These are phyloP conservation scores for Vararia minispora DNA, from an alignment of 768 basidiomycete species.

Conservation along the genomic window DNA sequence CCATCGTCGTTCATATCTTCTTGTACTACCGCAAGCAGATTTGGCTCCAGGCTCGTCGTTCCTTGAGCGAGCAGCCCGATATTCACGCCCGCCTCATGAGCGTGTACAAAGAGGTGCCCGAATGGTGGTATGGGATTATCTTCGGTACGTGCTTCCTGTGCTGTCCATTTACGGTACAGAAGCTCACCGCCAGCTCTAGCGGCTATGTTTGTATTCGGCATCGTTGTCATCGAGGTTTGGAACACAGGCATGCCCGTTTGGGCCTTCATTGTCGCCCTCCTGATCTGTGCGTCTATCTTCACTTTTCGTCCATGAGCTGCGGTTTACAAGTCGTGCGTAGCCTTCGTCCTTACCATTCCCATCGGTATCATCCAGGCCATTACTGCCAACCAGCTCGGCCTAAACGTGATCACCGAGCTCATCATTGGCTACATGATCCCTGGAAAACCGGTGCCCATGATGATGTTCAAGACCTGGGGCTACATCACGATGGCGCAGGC, in stretches of 20 bases:
- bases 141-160: conserved; percentile 26
- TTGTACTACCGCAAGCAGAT: conserved; percentile 76
- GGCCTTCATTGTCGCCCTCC: conserved; percentile 59
- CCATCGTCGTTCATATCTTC: conserved; percentile 59
- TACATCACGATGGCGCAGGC: conserved; percentile 65
- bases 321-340: not conserved
- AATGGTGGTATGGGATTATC: conserved; percentile 75
- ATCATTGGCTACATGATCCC: conserved; percentile 74
- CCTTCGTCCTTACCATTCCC: conserved; percentile 37
- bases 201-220: conserved; percentile 54
- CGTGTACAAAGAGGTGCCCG: conserved; percentile 62
- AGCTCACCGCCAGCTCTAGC: conserved; percentile 20
- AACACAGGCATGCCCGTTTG: conserved; percentile 63
- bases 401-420: conserved; percentile 72
- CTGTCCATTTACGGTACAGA: not conserved
- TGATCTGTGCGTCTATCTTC: conserved; percentile 32
- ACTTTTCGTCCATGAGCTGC: not conserved
- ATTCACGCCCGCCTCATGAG: conserved; percentile 79
- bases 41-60: conserved; percentile 55
- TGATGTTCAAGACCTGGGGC: conserved; percentile 82
- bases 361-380: conserved; percentile 57
- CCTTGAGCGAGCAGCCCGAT: conserved; percentile 72
- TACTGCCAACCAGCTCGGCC: conserved; percentile 69
- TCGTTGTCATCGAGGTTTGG: conserved; percentile 66
- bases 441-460: conserved; percentile 69